Evolutionary conservation across 2,329 filamentous ascomycete species (phyloP).

Genomic region (Calonectria crousiana): DNA sequence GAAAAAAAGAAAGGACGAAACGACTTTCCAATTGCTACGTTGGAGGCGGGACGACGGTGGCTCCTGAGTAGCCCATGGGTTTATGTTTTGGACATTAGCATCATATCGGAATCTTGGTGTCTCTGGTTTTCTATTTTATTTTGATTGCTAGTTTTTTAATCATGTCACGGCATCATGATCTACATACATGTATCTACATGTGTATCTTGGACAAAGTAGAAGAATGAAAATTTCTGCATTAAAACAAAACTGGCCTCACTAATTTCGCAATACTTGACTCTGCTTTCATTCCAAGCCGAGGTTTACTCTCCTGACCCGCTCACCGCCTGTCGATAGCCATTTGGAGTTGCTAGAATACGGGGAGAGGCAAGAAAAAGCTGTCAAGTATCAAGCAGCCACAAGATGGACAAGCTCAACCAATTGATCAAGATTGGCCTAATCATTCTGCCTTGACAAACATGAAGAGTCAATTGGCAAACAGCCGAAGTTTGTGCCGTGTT

Average conservation of each 20-base stretch:
- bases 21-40: background rate
- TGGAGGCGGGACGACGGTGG: slow-evolving; percentile 12
- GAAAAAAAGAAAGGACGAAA: slow-evolving; percentile 23
- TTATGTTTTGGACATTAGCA: slow-evolving; percentile 32
- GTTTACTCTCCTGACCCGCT: background rate
- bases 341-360: background rate
- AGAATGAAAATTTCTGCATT: slow-evolving; percentile 11
- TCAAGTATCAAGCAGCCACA: background rate
- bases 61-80: slow-evolving; percentile 16
- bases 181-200: background rate
- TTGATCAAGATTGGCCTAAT: background rate
- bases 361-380: too few species aligned
- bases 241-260: background rate
- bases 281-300: background rate
- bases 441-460: background rate
- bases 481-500: background rate
- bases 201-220: background rate
- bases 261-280: background rate
- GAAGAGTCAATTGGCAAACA: background rate
- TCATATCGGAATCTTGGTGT: slow-evolving; percentile 28
- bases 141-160: slow-evolving; percentile 11
- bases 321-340: background rate
- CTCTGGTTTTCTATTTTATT: slow-evolving; percentile 16
- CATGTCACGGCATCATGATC: slow-evolving; percentile 23
- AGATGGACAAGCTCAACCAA: background rate